Evolutionary conservation across 176 grass and related monocot genomes (phyloP).

Genomic region (Dendrocalamus sinicus): DNA sequence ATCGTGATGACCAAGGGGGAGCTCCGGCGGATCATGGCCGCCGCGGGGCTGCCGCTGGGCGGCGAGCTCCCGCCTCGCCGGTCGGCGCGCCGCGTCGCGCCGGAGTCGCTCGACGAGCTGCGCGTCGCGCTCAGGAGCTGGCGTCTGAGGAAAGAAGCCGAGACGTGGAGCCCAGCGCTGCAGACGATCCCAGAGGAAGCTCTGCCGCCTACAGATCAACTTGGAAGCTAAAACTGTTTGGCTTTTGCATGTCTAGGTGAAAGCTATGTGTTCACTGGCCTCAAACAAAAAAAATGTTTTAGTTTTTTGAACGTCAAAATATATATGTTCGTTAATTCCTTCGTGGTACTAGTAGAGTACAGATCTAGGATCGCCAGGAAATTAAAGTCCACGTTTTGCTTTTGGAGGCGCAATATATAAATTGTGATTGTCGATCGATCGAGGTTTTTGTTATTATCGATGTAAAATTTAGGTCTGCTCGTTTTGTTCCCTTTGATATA

Average conservation of each 20-base stretch:
- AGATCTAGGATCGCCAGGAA: background rate
- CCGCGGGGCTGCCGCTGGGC: background rate
- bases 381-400: background rate
- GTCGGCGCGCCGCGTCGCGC: background rate
- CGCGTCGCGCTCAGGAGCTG: background rate
- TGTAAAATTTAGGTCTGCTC: no score
- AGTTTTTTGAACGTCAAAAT: background rate
- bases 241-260: background rate
- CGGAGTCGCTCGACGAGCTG: conserved; percentile 1
- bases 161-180: background rate
- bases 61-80: background rate
- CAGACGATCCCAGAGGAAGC: background rate
- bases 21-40: background rate
- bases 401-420: background rate
- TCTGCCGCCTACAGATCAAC: background rate
- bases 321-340: background rate
- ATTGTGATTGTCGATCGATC: background rate
- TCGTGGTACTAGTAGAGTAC: background rate
- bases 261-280: background rate
- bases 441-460: no score
- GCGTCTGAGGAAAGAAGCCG: background rate
- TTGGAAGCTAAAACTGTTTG: background rate
- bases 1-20: conserved; percentile 3
- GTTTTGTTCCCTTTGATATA: no score
- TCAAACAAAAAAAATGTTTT: background rate